Evolutionary conservation across 805 yeast genomes (phyloP), one percentile per base, ranked within the genome.

Genomic region (Candida silvatica): DNA sequence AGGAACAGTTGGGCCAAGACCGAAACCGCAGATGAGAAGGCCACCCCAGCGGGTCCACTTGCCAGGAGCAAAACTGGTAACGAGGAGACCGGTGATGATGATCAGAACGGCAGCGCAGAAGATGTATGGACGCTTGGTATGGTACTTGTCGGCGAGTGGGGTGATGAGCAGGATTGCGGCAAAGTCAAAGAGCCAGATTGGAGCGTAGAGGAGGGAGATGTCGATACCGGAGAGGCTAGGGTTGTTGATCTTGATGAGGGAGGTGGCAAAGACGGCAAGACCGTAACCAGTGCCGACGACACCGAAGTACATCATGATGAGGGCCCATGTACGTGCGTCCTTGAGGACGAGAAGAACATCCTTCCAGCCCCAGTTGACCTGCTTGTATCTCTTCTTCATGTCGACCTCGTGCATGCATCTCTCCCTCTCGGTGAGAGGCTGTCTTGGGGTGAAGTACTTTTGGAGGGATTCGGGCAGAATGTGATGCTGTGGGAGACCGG

Each of bases 271-370:
- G 16, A 80, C 90, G 22, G 87, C 87, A 32, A 85, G 62, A 22
- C 94, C 95, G 49, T 70, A 78, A 1, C 95, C 95, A n/a, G 85
- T 75, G 31, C 95, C 95, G 18, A 85, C 95, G 16, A 82, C 94
- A 15, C 95, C 95, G 53, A 85, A 86, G 59, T 85, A 85, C 95
- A 85, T 85, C 59, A 85, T 64, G 30, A 83, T 64, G 39, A 86
- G 57, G 1, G 94, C 92, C 88, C 88, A 84, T 28, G 80, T 64
- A 43, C 92, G 66, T 30, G 68, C 49, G 51, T 86, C 95, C 22
- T 64, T 47, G 17, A 82, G 44, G 27, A 85, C 69, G 6, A 52
- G 54, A 28, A 57, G 47, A 20, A 85, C 62, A 40, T 83, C 90
- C 26, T 54, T 61, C 64, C 73, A 62, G 0, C 67, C 67, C 90